Conservation (phyloP, 805 yeast species). For the Candida xyloterini region DNA sequence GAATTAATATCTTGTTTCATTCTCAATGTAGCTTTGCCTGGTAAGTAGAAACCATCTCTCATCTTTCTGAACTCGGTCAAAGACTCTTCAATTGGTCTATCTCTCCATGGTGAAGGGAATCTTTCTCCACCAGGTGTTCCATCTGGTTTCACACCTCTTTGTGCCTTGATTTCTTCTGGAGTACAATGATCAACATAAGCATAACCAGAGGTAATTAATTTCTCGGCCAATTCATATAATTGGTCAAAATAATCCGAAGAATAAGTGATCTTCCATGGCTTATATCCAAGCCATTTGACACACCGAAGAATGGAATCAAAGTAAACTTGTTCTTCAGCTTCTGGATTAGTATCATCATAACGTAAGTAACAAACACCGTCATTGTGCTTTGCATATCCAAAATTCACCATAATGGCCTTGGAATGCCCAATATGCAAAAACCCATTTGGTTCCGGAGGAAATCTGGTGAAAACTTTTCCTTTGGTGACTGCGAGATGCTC, state of each 20-base stretch:
- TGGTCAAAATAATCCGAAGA: slow-evolving; percentile 93
- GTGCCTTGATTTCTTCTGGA: slow-evolving; percentile 82
- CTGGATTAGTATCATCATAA: slow-evolving; percentile 97
- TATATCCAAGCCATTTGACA: slow-evolving; percentile 91
- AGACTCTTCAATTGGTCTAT: slow-evolving; percentile 67
- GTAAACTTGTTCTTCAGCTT: slow-evolving; percentile 93
- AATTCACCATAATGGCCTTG: slow-evolving; percentile 95
- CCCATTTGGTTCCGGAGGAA: slow-evolving; percentile 99
- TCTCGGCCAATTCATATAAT: slow-evolving; percentile 85
- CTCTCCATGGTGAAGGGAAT: slow-evolving; percentile 75
- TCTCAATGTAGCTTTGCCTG: slow-evolving; percentile 92
- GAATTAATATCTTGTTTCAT: slow-evolving; percentile 92
- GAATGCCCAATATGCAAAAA: slow-evolving; percentile 96
- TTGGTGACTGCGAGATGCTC: slow-evolving; percentile 75
- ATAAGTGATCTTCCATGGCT: slow-evolving; percentile 92
- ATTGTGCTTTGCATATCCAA: slow-evolving; percentile 90
- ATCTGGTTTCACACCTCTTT: slow-evolving; percentile 87
- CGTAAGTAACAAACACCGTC: slow-evolving; percentile 88
- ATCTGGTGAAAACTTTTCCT: slow-evolving; percentile 87
- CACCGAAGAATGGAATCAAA: slow-evolving; percentile 80
- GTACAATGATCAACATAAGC: slow-evolving; percentile 96
- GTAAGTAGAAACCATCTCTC: slow-evolving; percentile 84
- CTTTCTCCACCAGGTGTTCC: slow-evolving; percentile 95
- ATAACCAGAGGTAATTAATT: slow-evolving; percentile 61
- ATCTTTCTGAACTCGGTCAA: slow-evolving; percentile 80